These are phyloP conservation scores for Aspergillus ruber DNA, from an alignment of 2,329 filamentous ascomycete genomes.

Conservation along the genomic window DNA sequence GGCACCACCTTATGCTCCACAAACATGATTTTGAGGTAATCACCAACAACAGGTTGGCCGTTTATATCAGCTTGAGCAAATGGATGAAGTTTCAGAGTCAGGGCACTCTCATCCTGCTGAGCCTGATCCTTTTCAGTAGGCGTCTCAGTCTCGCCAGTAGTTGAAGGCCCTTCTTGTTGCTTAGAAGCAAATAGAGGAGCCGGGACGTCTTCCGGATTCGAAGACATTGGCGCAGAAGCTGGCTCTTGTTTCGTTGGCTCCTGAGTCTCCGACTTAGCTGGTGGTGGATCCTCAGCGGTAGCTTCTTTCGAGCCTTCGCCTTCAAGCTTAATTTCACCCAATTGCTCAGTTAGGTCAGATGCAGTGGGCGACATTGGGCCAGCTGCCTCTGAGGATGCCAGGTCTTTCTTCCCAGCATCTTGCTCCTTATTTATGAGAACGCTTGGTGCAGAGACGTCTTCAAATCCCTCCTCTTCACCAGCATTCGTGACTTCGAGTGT, in stretches of 20 bases:
- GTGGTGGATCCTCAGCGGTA: slow-evolving; percentile 1
- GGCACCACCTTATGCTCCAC: slow-evolving; percentile 91
- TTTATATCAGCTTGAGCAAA: slow-evolving; percentile 55
- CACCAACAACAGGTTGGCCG: slow-evolving; percentile 77
- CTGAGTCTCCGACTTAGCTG: slow-evolving; percentile 5
- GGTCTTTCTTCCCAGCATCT: slow-evolving; percentile 55
- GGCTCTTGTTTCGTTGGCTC: slow-evolving; percentile 4
- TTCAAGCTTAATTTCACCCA: slow-evolving; percentile 54
- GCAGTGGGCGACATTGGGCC: slow-evolving; percentile 45
- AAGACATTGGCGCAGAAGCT: slow-evolving; percentile 32
- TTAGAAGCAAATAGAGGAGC: slow-evolving; percentile 58
- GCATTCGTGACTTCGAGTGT: slow-evolving; percentile 71
- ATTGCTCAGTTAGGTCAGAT: slow-evolving; percentile 49
- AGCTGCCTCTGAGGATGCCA: slow-evolving; percentile 17
- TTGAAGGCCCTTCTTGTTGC: slow-evolving; percentile 14
- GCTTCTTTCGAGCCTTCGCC: slow-evolving; percentile 44
- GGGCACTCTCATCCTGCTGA: slow-evolving; percentile 16
- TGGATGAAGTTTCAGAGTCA: slow-evolving; percentile 18
- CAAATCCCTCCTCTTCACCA: slow-evolving; percentile 85
- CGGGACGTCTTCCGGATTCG: slow-evolving; percentile 62
- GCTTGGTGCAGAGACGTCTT: slow-evolving; percentile 68
- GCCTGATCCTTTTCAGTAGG: slow-evolving; percentile 14
- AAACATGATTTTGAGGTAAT: slow-evolving; percentile 92
- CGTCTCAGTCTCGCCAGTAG: slow-evolving; percentile 12
- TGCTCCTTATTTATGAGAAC: slow-evolving; percentile 68